Base-by-base conservation (phyloP, 345 rosid species). In the Citrus australasica region DNA sequence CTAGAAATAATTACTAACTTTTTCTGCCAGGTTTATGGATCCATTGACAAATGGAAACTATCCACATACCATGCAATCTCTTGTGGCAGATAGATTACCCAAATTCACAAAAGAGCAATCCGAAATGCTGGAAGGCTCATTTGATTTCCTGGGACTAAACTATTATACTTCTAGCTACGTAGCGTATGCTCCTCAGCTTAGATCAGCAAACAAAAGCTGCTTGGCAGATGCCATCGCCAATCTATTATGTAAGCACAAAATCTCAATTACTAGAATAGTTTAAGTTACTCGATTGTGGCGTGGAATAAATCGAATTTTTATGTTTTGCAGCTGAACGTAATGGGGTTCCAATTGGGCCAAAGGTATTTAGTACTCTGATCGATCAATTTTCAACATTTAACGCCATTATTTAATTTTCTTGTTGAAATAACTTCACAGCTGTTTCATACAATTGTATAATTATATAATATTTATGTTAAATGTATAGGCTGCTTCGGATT, bases 121-220 rank as follows among this genome's bases (percentile, higher is more conserved):
- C 5, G 11, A 17, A 6, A 11, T 70, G 37, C n/a, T 88, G 32
- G 79, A 82, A 59, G 83, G 82, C 2, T 86, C 88, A 2, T 60
- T 63, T 64, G 91, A 86, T 74, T 88, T 83, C 55, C 9, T 86
- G 2, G 91, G 88, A 33, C 9, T 88, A 8, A 88, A 88, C 75
- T 88, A 88, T 37, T 88, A 88, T 51, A 83, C 83, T 7, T 25
- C 87, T 3, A 30, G 22, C 38, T 86, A 84, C 42, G 87, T 67
- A 67, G 71, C 79, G 4, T 21, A 78, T 51, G 55, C 74, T 3
- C 78, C 71, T 19, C 48, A 16, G 9, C 16, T 61, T 21, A 69
- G 46, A 19, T 11, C 74, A 30, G 46, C 22, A 6, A 73, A 77
- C 7, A 33, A 28, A 32, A 84, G 87, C 72, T 78, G 69, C 76